Conservation (phyloP, 176 grass and related monocot species). For the Triticum turgidum region DNA sequence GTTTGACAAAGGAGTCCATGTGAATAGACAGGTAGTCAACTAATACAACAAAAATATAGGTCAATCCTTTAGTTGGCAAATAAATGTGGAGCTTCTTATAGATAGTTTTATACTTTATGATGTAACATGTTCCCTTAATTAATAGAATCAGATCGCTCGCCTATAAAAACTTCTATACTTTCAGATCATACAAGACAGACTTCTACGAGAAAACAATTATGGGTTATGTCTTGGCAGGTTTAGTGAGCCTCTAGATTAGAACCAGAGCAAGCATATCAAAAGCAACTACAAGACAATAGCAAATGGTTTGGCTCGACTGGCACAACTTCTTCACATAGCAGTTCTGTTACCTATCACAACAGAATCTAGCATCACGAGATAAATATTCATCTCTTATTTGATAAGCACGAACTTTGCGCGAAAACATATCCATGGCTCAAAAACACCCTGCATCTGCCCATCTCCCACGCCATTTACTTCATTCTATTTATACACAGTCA, state of each 20-base stretch:
- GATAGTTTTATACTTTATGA: not conserved
- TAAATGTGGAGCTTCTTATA: not conserved
- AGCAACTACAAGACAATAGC: not conserved
- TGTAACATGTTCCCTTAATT: not conserved
- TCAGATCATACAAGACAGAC: not conserved
- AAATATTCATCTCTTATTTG: not conserved
- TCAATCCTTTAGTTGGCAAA: not conserved
- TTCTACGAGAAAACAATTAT: not conserved
- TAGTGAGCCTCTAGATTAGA: constrained; percentile 18
- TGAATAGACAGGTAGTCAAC: not conserved
- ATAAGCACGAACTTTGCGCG: not conserved
- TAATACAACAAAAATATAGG: constrained; percentile 13
- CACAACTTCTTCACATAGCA: not conserved
- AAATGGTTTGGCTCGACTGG: not conserved
- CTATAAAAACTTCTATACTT: not conserved
- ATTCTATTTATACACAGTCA: not conserved
- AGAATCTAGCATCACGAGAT: not conserved
- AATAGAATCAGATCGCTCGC: not conserved
- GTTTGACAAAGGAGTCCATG: constrained; percentile 1
- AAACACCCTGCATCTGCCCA: not conserved
- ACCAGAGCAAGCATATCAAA: not conserved
- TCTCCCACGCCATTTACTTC: constrained; percentile 1
- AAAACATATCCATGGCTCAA: not conserved
- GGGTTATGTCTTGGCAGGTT: not conserved
- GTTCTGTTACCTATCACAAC: not conserved